These are phyloP conservation scores for Stagonosporopsis rhizophila DNA, from an alignment of 2,329 filamentous ascomycete species.

Conservation along the genomic window DNA sequence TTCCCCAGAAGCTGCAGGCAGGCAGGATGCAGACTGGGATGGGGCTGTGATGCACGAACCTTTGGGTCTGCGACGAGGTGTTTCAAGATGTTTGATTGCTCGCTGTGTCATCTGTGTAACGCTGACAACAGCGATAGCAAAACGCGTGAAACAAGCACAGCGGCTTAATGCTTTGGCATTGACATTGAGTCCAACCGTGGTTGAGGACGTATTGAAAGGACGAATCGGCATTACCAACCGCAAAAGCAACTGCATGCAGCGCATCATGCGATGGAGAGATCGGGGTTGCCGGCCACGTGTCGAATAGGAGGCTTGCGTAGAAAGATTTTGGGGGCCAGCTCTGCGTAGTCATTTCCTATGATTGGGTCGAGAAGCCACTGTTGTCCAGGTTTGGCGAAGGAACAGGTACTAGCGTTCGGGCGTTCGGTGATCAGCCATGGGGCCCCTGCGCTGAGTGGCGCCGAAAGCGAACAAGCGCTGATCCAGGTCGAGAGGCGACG, in stretches of 20 bases:
- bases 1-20: slow-evolving; percentile 4
- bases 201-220: slow-evolving; percentile 7
- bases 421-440: slow-evolving; percentile 26
- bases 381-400: slow-evolving; percentile 11
- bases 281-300: slow-evolving; percentile 19
- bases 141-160: slow-evolving; percentile 2
- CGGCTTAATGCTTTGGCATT: slow-evolving; percentile 1
- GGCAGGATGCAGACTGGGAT: slow-evolving; percentile 9
- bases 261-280: background rate
- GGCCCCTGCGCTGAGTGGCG: slow-evolving; percentile 26
- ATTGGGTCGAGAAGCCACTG: slow-evolving; percentile 16
- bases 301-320: slow-evolving; percentile 3
- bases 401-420: slow-evolving; percentile 25
- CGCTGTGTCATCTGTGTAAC: slow-evolving; percentile 18
- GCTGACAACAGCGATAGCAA: slow-evolving; percentile 8
- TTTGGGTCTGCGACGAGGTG: slow-evolving; percentile 12
- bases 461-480: slow-evolving; percentile 28
- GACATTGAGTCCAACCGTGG: background rate
- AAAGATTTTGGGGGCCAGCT: slow-evolving; percentile 10
- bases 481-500: slow-evolving; percentile 23
- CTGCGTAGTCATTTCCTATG: slow-evolving; percentile 11
- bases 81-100: slow-evolving; percentile 21
- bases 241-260: slow-evolving; percentile 11
- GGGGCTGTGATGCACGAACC: slow-evolving; percentile 6
- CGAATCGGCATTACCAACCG: slow-evolving; percentile 26